phyloP scores from a whole-genome alignment of 768 basidiomycete species.

The Hydnomerulius pinastri region DNA sequence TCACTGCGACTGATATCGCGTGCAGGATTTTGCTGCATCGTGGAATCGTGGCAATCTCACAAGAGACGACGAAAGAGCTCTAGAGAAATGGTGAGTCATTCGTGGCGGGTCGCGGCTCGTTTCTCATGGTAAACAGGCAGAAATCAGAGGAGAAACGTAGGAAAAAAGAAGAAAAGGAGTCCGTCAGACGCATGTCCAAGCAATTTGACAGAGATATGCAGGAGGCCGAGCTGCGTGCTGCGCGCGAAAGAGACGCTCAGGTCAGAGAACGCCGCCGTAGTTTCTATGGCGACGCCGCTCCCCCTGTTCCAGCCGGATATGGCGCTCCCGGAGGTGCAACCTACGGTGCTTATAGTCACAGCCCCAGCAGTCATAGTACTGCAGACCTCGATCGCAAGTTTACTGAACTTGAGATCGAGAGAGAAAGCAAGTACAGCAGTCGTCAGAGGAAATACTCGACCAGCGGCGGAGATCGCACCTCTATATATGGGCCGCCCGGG shows the following conservation, averaged over 20 bases:
- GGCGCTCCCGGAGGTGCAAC: conserved; percentile 20
- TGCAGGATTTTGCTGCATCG: conserved; percentile 60
- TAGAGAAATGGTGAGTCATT: conserved; percentile 46
- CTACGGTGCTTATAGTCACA: conserved; percentile 27
- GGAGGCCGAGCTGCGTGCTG: conserved; percentile 56
- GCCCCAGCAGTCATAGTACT: conserved; percentile 17
- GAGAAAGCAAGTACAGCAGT: conserved; percentile 30
- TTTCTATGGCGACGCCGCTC: conserved; percentile 42
- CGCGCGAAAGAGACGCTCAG: conserved; percentile 58
- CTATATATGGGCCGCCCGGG: conserved; percentile 18
- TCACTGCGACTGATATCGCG: conserved; percentile 3
- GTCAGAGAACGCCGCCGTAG: conserved; percentile 55
- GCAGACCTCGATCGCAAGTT: conserved; percentile 43
- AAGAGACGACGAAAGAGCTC: conserved; percentile 41
- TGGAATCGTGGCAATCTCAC: conserved; percentile 49
- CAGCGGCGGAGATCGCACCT: conserved; percentile 35
- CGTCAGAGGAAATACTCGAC: conserved; percentile 51
- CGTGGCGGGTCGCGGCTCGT: not conserved
- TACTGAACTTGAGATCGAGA: conserved; percentile 32
- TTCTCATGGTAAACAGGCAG: conserved; percentile 41
- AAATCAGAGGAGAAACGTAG: conserved; percentile 51
- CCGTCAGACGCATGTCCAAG: conserved; percentile 39
- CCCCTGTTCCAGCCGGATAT: conserved; percentile 27
- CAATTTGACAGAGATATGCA: conserved; percentile 45
- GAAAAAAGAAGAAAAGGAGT: conserved; percentile 50